These are phyloP conservation scores for Aureobasidium sp. DNA, from an alignment of 2,329 filamentous ascomycete genomes.

Conservation along the genomic window DNA sequence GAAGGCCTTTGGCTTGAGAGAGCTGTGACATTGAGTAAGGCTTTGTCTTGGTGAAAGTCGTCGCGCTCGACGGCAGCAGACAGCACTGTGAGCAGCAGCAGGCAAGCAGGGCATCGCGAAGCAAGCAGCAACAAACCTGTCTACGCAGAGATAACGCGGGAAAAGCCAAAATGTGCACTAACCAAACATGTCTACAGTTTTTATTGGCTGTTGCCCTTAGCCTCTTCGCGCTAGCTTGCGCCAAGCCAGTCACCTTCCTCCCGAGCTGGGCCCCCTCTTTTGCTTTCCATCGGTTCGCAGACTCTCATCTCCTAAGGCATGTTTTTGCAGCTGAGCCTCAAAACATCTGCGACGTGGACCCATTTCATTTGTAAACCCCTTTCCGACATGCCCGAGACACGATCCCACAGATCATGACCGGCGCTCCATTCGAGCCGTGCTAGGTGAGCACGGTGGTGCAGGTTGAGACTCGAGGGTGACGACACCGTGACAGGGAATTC, in stretches of 20 bases:
- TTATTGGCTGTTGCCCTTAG: constrained; percentile 10
- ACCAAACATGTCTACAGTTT: not conserved
- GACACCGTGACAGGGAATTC: constrained; percentile 5
- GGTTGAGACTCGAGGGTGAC: not conserved
- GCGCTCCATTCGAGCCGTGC: not conserved
- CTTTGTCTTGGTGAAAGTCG: not conserved
- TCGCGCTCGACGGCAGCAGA: constrained; percentile 5
- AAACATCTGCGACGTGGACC: not conserved
- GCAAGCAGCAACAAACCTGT: constrained; percentile 1
- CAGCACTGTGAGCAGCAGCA: constrained; percentile 3
- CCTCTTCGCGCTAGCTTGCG: not conserved
- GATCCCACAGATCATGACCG: not conserved
- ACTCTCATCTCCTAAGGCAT: constrained; percentile 8
- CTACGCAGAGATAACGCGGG: constrained; percentile 14
- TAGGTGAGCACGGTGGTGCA: not conserved
- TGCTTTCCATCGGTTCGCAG: not conserved
- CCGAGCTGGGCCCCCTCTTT: not conserved
- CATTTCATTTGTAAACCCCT: not conserved
- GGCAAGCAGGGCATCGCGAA: not conserved
- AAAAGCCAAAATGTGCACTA: constrained; percentile 8
- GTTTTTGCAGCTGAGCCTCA: constrained; percentile 7
- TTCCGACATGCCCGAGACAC: not conserved
- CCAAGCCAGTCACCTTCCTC: constrained; percentile 11
- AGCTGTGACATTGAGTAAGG: not conserved
- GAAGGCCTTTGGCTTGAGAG: constrained; percentile 2